Base-by-base conservation (phyloP, 2,329 filamentous ascomycete species). In the Lachnellula willkommii region DNA sequence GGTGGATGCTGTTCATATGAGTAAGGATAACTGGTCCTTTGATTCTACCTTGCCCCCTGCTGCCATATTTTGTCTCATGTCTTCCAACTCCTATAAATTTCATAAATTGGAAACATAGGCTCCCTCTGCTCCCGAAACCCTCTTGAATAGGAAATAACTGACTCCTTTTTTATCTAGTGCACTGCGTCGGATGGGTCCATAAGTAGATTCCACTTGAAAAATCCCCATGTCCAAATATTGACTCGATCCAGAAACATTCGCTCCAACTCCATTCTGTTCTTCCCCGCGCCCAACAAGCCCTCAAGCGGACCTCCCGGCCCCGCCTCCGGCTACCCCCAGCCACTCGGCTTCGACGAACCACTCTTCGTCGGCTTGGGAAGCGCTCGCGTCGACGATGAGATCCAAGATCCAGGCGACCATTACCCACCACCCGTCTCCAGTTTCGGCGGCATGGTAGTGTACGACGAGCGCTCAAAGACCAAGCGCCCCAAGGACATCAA, bases 1-100 rank as follows among this genome's bases (percentile, higher is more conserved):
- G 20, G 72, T 74, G 35, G 71, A 75, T 47, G 72, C 76, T n/a
- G 65, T 77, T 7, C 75, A 74, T 69, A 75, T 75, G 49, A 74
- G 52, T 53, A 47, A 47, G 52, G 28, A 20, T 43, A 28, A 26
- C 45, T 20, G 20, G 20, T 20, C 20, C 20, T 20, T 20, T 20
- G 20, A 20, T 20, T 26, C 12, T 8, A 47, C 45, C 45, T 4
- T 47, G 7, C 22, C 17, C 24, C 12, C 20, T 17, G 6, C 3
- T 46, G 7, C 24, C 6, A 24, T 26, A 20, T 20, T 20, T 20
- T 20, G 20, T 20, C 20, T 20, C 20, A 20, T 20, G 20, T 20
- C 20, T 20, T 20, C 20, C 20, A 20, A 20, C 24, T 46, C 42
- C 17, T 22, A 5, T 26, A 15, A 26, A 26, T 5, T 26, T 26